A percentile compares a stretch with the other conserved stretches of the same genome.
These are phyloP conservation scores for Colletotrichum paranaense DNA, from an alignment of 2,329 filamentous ascomycete genomes.

Conservation along the genomic window DNA sequence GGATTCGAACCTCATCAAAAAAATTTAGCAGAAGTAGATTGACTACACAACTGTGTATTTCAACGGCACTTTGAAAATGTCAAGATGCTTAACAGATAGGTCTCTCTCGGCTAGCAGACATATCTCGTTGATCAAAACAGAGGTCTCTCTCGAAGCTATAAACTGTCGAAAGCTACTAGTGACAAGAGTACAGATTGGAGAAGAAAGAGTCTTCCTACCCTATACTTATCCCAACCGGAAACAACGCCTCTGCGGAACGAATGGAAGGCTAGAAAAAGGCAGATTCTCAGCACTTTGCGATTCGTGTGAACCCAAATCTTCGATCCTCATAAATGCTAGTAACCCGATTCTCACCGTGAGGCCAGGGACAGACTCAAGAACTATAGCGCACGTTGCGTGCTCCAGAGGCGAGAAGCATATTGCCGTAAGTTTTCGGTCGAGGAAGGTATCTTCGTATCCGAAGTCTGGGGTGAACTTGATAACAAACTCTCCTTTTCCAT, in stretches of 20 bases:
- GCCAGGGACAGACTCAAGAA: neutral
- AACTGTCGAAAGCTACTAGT: neutral
- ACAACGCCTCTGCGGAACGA: neutral
- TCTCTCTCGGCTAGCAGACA: neutral
- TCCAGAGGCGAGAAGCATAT: neutral
- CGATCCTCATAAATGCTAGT: neutral
- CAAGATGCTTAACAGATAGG: neutral
- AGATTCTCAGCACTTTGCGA: neutral
- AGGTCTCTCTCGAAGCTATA: neutral
- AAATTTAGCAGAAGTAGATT: neutral
- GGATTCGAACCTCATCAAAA: neutral
- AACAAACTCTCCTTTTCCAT: neutral
- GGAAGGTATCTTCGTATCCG: neutral
- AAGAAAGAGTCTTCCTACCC: neutral
- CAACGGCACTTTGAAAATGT: neutral
- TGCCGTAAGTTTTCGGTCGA: neutral
- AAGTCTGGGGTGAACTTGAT: conserved; percentile 1
- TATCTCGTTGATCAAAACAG: accelerated
- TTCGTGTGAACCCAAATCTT: neutral
- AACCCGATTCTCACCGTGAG: neutral
- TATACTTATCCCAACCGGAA: neutral
- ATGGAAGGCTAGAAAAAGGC: neutral
- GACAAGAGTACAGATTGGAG: neutral
- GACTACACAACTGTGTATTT: neutral
- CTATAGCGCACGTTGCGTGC: neutral